Base-by-base conservation (phyloP, 768 basidiomycete genomes). In the Leccinum truebloodii region DNA sequence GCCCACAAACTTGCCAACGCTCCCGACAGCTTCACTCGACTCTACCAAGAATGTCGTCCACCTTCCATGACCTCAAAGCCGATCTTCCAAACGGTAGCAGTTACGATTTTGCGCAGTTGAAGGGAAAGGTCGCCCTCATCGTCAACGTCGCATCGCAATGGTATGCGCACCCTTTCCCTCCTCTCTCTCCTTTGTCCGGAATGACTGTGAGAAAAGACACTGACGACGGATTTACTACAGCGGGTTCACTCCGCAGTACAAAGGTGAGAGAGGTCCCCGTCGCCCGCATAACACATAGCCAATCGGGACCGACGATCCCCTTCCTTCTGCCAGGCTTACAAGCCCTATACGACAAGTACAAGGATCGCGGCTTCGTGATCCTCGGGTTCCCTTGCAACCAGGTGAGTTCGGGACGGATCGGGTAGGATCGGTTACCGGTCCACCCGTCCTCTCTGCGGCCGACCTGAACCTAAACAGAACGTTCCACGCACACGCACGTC, bases 361-460 rank as follows among this genome's bases (percentile, higher is more conserved):
- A 89, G 70, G 87, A 88, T 55, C 77, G 82, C 58, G 91, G 81
- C 6, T 80, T 96, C 50, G 81, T 87, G 54, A 84, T 97, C 58
- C 81, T 97, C 55, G 94, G 94, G 3, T 96, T 96, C 81, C 95
- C 95, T 12, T 94, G 88, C 76, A 93, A 95, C 71, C 94, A 92
- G 73, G 89, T 88, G 75, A 71, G 54, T 49, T 34, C n/a, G n/a
- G 10, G 13, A 44, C n/a, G 10, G 34, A 37, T 28, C 51, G 37
- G 6, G 16, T 3, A 48, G 14, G 34, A 34, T 34, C 37, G 7
- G 16, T 7, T 35, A 14, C 34, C 34, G 13, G 34, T 30, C 35
- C 6, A 37, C 35, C 14, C 14, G 34, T 34, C 34, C 34, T 34
- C 34, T 34, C 5, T 34, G 34, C 14, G 14, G 14, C 35, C 39